Evolutionary conservation across 108 stramenopile species (phyloP).

Genomic region (Asterionellopsis glacialis): DNA sequence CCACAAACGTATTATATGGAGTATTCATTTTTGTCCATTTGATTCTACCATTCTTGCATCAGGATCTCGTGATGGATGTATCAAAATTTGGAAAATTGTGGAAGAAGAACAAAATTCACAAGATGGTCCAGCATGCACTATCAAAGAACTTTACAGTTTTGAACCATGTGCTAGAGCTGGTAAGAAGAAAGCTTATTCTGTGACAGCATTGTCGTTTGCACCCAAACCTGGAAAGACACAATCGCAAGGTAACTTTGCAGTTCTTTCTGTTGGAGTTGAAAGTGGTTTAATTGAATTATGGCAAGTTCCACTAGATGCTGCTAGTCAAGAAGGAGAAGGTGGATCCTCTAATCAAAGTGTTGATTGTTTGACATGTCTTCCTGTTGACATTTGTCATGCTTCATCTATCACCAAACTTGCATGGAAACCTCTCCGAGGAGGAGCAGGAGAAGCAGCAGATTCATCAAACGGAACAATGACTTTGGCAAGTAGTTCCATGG

Average conservation of each 20-base stretch:
- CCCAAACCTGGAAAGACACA: slow-evolving; percentile 20
- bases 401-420: slow-evolving; percentile 52
- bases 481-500: slow-evolving; percentile 43
- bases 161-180: slow-evolving; percentile 27
- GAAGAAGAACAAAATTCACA: slow-evolving; percentile 4
- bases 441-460: too few species aligned
- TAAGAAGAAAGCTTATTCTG: slow-evolving; percentile 59
- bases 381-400: slow-evolving; percentile 36
- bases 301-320: slow-evolving; percentile 31
- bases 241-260: slow-evolving; percentile 4
- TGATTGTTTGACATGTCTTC: slow-evolving; percentile 10
- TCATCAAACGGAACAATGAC: background rate
- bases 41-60: slow-evolving; percentile 63
- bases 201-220: slow-evolving; percentile 76
- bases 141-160: slow-evolving; percentile 34
- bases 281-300: slow-evolving; percentile 75
- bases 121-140: slow-evolving; percentile 17
- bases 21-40: slow-evolving; percentile 69
- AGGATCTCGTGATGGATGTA: slow-evolving; percentile 74
- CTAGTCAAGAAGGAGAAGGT: background rate
- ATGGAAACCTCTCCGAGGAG: slow-evolving; percentile 30
- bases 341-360: too few species aligned
- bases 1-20: slow-evolving; percentile 87
- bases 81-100: slow-evolving; percentile 70
- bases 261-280: slow-evolving; percentile 71